These are phyloP conservation scores for Hypericum perforatum DNA, from an alignment of 345 rosid species.

Conservation along the genomic window DNA sequence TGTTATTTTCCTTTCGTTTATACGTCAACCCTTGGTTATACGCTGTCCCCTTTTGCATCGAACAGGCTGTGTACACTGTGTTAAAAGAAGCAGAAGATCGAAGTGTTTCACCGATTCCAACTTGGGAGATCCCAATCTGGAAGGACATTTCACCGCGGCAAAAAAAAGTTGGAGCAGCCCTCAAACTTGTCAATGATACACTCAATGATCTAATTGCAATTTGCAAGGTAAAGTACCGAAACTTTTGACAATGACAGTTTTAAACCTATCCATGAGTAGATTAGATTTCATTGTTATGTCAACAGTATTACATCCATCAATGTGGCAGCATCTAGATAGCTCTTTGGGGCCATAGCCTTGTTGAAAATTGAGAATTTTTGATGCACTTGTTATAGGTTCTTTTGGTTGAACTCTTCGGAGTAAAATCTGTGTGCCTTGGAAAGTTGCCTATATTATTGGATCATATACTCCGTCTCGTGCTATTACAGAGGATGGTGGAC, in stretches of 20 bases:
- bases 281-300: conserved; percentile 1
- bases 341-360: too few species aligned
- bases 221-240: conserved; percentile 55
- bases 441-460: not conserved
- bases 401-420: too few species aligned
- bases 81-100: conserved; percentile 93
- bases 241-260: not conserved
- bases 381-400: too few species aligned
- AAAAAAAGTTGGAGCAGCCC: conserved; percentile 62
- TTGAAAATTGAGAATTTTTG: too few species aligned
- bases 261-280: not conserved
- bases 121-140: conserved; percentile 93
- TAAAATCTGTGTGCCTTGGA: too few species aligned
- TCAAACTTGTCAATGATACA: conserved; percentile 65
- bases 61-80: conserved; percentile 85
- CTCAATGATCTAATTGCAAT: conserved; percentile 65
- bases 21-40: not conserved
- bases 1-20: not conserved
- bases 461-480: not conserved
- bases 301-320: not conserved
- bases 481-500: conserved; percentile 73
- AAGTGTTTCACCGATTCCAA: conserved; percentile 84
- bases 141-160: conserved; percentile 83
- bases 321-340: too few species aligned
- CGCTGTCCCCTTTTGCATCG: conserved; percentile 8